Percentiles rank a stretch among this genome's conserved stretches.
Conservation (phyloP, 176 grass and related monocot genomes). For the Thalia dealbata region DNA sequence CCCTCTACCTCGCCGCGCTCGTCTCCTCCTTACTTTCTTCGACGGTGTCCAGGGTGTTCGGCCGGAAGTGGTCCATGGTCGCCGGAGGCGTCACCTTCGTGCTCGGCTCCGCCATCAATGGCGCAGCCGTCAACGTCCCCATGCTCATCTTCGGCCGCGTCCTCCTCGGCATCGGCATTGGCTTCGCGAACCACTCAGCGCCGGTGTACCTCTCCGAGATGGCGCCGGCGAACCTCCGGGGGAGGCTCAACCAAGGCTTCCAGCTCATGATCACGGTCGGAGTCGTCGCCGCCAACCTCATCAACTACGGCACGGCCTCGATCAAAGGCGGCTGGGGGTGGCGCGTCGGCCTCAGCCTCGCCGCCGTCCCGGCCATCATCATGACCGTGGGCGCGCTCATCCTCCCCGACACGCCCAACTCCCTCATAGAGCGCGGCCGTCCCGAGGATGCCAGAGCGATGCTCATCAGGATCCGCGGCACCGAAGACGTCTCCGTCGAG, state of each 20-base stretch:
- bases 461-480: background rate
- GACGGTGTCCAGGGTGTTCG: constrained; percentile 16
- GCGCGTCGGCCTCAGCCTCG: background rate
- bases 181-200: constrained; percentile 23
- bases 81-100: constrained; percentile 21
- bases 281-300: background rate
- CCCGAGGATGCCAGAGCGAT: background rate
- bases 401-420: background rate
- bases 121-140: constrained; percentile 18
- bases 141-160: constrained; percentile 32
- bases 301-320: background rate
- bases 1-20: constrained; percentile 38
- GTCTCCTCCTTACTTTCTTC: constrained; percentile 27
- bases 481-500: background rate
- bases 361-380: background rate
- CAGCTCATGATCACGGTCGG: background rate
- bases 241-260: background rate
- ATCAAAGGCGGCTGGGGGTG: background rate
- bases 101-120: constrained; percentile 21
- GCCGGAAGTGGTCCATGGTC: constrained; percentile 47
- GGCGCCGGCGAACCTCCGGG: background rate
- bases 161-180: constrained; percentile 41
- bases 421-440: background rate
- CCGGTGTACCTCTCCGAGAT: background rate
- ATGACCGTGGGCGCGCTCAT: background rate